Conservation (phyloP, 257 asterid species). For the Cinchona pubescens region DNA sequence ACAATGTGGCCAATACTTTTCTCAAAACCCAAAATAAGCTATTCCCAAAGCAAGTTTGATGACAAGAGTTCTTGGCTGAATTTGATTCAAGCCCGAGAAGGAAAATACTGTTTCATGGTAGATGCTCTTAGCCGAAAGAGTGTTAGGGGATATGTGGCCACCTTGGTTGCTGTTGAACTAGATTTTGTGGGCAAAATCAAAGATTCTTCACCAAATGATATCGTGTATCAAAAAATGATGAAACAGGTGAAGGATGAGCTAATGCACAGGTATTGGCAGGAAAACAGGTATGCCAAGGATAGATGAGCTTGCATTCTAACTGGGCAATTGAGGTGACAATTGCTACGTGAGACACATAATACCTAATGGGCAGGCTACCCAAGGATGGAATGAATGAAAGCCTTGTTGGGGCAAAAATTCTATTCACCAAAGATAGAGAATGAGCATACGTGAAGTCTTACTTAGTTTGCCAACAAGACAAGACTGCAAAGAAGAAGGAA, state of each 20-base stretch:
- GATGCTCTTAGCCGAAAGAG: background rate
- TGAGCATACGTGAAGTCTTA: background rate
- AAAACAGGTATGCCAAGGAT: background rate
- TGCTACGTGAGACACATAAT: background rate
- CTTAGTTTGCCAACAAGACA: background rate
- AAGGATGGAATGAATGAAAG: no score
- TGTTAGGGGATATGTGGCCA: no score
- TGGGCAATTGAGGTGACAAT: no score
- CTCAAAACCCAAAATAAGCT: background rate
- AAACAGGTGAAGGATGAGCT: background rate
- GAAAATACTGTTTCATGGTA: background rate
- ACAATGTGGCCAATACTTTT: background rate
- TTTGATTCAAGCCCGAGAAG: background rate
- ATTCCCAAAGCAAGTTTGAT: background rate
- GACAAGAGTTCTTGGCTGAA: constrained; percentile 1
- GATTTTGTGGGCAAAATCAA: background rate
- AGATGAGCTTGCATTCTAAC: no score
- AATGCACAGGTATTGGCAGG: background rate
- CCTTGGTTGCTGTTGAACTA: background rate
- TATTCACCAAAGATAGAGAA: background rate
- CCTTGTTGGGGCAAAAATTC: no score
- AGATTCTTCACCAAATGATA: background rate
- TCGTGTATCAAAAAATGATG: background rate
- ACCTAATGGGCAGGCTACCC: no score
- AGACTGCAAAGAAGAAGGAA: background rate